phyloP scores from a whole-genome alignment of 1,139 yeast genomes.

The Kluyveromyces sp. region DNA sequence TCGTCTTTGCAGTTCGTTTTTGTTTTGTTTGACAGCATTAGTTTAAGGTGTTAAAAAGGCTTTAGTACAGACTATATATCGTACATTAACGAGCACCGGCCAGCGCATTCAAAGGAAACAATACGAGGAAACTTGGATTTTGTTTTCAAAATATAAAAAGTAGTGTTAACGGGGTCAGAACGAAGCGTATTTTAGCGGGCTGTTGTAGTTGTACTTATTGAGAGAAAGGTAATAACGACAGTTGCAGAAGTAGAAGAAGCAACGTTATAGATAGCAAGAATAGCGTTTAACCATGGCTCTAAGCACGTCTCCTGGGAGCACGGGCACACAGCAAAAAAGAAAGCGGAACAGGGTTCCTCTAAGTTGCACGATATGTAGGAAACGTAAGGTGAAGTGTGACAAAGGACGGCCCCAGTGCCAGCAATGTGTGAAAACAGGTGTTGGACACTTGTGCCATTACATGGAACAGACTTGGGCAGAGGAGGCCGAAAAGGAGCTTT shows the following conservation, averaged over 20 bases:
- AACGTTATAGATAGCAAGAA: not conserved
- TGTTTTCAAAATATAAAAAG: too few species aligned
- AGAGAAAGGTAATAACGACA: not conserved
- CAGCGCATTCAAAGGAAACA: too few species aligned
- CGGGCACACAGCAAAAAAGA: constrained; percentile 16
- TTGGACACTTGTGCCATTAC: constrained; percentile 64
- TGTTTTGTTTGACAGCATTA: too few species aligned
- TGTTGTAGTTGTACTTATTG: not conserved
- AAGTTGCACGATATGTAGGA: constrained; percentile 41
- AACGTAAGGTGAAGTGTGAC: constrained; percentile 52
- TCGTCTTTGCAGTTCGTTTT: too few species aligned
- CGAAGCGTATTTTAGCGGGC: too few species aligned
- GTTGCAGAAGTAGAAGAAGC: not conserved
- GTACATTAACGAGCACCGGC: too few species aligned
- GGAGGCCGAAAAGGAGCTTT: constrained; percentile 45
- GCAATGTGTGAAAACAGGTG: constrained; percentile 63
- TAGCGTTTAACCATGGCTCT: not conserved
- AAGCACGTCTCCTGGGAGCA: not conserved
- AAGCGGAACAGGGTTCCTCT: constrained; percentile 43
- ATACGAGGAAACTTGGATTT: too few species aligned
- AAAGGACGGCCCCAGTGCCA: constrained; percentile 55
- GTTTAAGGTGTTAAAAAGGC: too few species aligned
- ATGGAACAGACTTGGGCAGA: constrained; percentile 53
- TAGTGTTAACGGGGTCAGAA: too few species aligned
- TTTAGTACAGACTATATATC: too few species aligned